Percentiles rank a stretch among this genome's conserved stretches.
Conservation (phyloP, 305 asterid genomes). For the Fraxinus baroniana region DNA sequence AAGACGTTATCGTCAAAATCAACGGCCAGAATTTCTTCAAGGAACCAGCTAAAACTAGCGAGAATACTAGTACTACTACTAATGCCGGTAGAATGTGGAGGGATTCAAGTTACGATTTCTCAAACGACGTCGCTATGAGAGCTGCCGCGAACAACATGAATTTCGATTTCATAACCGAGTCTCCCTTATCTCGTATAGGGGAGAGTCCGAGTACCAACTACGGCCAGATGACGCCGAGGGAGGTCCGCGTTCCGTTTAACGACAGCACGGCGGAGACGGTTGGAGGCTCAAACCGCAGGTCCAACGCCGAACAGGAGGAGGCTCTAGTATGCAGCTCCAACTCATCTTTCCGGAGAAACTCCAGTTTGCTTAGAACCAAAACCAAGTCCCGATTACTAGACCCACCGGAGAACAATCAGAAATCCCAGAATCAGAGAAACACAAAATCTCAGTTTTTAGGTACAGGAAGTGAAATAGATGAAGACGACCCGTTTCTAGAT, state of each 20-base stretch:
- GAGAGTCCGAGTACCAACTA: slow-evolving; percentile 40
- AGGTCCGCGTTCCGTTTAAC: slow-evolving; percentile 52
- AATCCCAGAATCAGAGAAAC: slow-evolving; percentile 6
- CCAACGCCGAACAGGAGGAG: slow-evolving; percentile 47
- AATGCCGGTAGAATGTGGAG: slow-evolving; percentile 39
- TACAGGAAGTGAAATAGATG: slow-evolving; percentile 29
- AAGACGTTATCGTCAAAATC: slow-evolving; percentile 30
- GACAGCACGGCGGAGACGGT: slow-evolving; percentile 30
- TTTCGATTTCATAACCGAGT: slow-evolving; percentile 59
- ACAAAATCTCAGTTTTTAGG: slow-evolving; percentile 24
- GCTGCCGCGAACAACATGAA: slow-evolving; percentile 48
- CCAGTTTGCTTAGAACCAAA: slow-evolving; percentile 29
- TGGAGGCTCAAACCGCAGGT: slow-evolving; percentile 22
- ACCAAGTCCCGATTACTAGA: slow-evolving; percentile 49
- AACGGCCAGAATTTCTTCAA: slow-evolving; percentile 22
- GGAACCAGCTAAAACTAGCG: neutral
- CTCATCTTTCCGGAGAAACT: slow-evolving; percentile 53
- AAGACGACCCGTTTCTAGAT: slow-evolving; percentile 46
- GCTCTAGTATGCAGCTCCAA: slow-evolving; percentile 53
- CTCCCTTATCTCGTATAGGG: slow-evolving; percentile 44
- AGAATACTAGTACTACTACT: neutral
- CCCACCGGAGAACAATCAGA: slow-evolving; percentile 33
- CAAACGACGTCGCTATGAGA: slow-evolving; percentile 61
- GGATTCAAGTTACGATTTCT: slow-evolving; percentile 70
- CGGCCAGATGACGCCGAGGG: slow-evolving; percentile 47